Conservation (phyloP, 2,329 filamentous ascomycete species). For the Stachybotrys elegans region DNA sequence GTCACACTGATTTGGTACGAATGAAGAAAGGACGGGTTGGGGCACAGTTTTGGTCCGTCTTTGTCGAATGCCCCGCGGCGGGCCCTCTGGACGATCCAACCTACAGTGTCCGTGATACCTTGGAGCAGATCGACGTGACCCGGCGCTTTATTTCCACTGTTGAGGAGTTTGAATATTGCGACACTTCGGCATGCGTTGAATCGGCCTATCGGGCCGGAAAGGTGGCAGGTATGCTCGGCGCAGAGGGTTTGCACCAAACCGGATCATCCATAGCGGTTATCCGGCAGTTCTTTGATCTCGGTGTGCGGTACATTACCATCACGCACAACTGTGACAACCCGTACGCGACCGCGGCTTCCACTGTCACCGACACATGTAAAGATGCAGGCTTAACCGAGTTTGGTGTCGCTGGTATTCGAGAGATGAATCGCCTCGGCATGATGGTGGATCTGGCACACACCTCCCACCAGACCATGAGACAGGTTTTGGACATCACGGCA, state of each 20-base stretch:
- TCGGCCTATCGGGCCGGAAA: constrained; percentile 8
- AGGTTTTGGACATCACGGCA: constrained; percentile 9
- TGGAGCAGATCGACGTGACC: constrained; percentile 13
- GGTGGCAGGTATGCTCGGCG: constrained; percentile 9
- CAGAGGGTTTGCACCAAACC: constrained; percentile 10
- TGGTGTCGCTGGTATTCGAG: constrained; percentile 15
- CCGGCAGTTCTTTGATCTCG: constrained; percentile 17
- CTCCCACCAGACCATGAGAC: constrained; percentile 9
- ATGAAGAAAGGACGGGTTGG: constrained; percentile 11
- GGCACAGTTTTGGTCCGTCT: constrained; percentile 12
- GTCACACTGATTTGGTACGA: constrained; percentile 10
- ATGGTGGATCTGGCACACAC: constrained; percentile 16
- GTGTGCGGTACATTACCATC: constrained; percentile 24
- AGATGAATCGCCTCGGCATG: constrained; percentile 25
- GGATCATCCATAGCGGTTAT: constrained; percentile 9
- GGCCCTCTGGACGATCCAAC: constrained; percentile 3
- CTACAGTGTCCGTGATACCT: constrained; percentile 9
- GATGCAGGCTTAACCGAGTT: constrained; percentile 12
- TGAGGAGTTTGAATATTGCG: constrained; percentile 10
- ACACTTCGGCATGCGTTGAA: constrained; percentile 4
- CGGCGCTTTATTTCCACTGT: constrained; percentile 9
- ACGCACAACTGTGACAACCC: constrained; percentile 16
- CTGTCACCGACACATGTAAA: constrained; percentile 5
- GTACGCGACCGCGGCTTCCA: constrained; percentile 12
- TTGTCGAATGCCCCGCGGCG: constrained; percentile 9